These are phyloP conservation scores for Colletotrichum sp. DNA, from an alignment of 2,329 filamentous ascomycete genomes.

Conservation along the genomic window DNA sequence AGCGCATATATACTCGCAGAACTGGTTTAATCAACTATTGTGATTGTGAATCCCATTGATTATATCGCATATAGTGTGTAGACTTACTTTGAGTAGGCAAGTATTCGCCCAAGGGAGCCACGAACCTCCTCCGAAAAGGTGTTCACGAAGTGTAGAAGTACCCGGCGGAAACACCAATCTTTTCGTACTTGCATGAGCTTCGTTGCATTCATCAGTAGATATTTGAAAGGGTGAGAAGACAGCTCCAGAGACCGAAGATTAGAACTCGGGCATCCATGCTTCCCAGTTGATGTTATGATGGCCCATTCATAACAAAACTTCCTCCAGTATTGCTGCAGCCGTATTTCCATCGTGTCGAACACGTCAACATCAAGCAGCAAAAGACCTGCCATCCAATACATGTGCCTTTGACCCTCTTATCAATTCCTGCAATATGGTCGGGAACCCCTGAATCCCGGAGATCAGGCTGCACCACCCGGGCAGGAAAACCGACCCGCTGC, in stretches of 20 bases:
- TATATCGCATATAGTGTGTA: slow-evolving; percentile 59
- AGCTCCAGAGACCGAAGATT: slow-evolving; percentile 33
- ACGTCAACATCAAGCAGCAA: neutral
- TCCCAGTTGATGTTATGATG: neutral
- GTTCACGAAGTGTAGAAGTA: slow-evolving; percentile 48
- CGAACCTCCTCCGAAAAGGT: slow-evolving; percentile 59
- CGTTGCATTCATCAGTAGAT: slow-evolving; percentile 53
- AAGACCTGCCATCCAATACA: neutral
- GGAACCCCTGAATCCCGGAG: neutral
- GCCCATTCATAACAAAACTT: neutral
- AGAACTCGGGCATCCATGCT: neutral
- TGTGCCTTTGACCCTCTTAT: neutral
- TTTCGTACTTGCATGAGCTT: slow-evolving; percentile 53
- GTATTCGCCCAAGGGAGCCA: slow-evolving; percentile 20
- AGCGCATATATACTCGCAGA: neutral
- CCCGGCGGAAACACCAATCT: slow-evolving; percentile 53
- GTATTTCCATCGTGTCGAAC: too few species aligned
- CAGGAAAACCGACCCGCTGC: neutral
- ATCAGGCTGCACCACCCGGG: neutral
- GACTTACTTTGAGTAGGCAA: slow-evolving; percentile 52
- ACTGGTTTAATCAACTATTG: neutral
- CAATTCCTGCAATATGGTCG: neutral
- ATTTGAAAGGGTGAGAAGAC: slow-evolving; percentile 37
- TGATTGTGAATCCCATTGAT: slow-evolving; percentile 44
- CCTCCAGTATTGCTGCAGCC: neutral